Base-by-base conservation (phyloP, 768 basidiomycete genomes). In the Suillus cothurnatus region DNA sequence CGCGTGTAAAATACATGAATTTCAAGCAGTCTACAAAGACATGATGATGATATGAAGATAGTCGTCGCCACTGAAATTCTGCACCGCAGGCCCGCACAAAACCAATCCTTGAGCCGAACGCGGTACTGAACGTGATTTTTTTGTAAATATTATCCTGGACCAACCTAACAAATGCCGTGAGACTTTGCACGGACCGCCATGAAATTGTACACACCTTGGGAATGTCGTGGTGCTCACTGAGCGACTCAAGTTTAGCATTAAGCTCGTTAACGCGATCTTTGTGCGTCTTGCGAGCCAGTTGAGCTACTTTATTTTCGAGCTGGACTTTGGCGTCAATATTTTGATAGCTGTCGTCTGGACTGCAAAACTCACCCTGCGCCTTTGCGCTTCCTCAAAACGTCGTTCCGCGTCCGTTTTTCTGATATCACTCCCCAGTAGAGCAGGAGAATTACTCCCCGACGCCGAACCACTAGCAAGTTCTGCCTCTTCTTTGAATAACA, bases 161-260 rank as follows among this genome's bases (percentile, higher is more conserved):
- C 93, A 75, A 94, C 93, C 93, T 94, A 71, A 61, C 57, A 56
- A 60, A 65, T 67, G 68, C 58, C 66, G 71, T 76, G 70, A 76
- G 71, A 71, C 66, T 47, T 60, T 68, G 68, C 72, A 76, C 76
- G 74, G 69, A 71, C 72, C 71, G 71, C 31, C n/a, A 31, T 64
- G 47, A 23, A 62, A 65, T 64, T 61, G 55, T 63, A 56, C 79
- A 66, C 74, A 89, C 93, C 85, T 96, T 95, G 47, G 94, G 94
- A 72, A 95, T 95, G 76, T 96, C 94, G 77, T 97, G 93, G 83
- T 95, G 95, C 80, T 96, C 94, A 76, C 91, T 93, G 64, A 95
- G 84, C 64, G 86, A 80, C 78, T 96, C 95, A 11, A 97, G 82
- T 74, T 95, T 92, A 31, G 85, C 71, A 73, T 97, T 97, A 72